Evolutionary conservation across 2,329 filamentous ascomycete species (phyloP).

Genomic region (Colletotrichum spinosum): DNA sequence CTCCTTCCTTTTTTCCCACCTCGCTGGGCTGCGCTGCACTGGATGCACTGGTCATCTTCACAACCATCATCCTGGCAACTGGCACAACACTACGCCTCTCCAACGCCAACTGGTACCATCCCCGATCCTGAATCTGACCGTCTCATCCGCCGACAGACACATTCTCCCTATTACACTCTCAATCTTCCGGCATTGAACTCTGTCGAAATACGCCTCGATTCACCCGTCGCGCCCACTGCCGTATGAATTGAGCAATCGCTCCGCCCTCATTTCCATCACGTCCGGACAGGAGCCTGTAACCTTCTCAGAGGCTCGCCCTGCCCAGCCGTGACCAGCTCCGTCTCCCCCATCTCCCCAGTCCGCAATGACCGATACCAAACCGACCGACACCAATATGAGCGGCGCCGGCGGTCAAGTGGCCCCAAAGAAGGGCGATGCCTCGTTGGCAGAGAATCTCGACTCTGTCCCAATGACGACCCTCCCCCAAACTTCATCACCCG

Average conservation of each 20-base stretch:
- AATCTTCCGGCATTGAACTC: neutral
- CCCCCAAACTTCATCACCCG: constrained; percentile 39
- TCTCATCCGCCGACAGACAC: constrained; percentile 26
- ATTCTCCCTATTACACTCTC: constrained; percentile 14
- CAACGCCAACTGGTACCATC: constrained; percentile 35
- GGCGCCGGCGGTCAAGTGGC: constrained; percentile 41
- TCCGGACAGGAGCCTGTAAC: constrained; percentile 40
- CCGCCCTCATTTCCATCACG: constrained; percentile 27
- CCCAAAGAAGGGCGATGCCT: constrained; percentile 39
- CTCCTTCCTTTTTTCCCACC: neutral
- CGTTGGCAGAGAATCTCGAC: constrained; percentile 50
- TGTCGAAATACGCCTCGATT: neutral
- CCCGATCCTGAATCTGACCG: constrained; percentile 24
- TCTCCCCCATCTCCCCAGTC: constrained; percentile 41
- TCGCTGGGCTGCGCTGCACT: neutral
- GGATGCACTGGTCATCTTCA: constrained; percentile 29
- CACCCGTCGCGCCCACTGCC: constrained; percentile 16
- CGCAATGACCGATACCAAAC: constrained; percentile 37
- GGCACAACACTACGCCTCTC: constrained; percentile 22
- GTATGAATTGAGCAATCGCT: constrained; percentile 32
- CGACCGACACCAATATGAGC: constrained; percentile 47
- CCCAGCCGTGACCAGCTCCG: constrained; percentile 34
- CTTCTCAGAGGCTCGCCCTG: constrained; percentile 33
- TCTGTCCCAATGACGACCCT: constrained; percentile 53
- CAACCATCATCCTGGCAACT: constrained; percentile 34